These are phyloP conservation scores for Rhododendron ovatum DNA, from an alignment of 148 eudicot genomes.

Conservation along the genomic window DNA sequence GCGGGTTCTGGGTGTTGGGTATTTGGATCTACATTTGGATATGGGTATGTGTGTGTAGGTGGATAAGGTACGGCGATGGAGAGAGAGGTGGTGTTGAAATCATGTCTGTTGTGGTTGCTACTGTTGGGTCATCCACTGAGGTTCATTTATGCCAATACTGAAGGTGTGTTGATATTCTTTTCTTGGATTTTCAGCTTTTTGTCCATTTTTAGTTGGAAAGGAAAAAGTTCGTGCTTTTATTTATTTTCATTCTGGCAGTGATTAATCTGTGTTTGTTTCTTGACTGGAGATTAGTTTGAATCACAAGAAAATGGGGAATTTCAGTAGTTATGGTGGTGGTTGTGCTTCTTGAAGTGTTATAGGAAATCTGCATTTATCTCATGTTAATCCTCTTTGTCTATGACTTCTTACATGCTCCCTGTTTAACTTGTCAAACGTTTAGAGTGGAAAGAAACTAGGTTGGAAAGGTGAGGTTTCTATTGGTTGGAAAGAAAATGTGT, in stretches of 20 bases:
- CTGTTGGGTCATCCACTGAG: conserved; percentile 23
- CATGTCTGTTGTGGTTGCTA: conserved; percentile 25
- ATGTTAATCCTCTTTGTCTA: neutral
- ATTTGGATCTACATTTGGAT: conserved; percentile 32
- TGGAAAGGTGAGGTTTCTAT: neutral
- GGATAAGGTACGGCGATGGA: conserved; percentile 21
- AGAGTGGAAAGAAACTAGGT: neutral
- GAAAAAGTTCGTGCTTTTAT: neutral
- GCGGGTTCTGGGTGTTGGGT: conserved; percentile 17
- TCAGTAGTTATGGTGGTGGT: neutral
- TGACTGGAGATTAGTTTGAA: neutral
- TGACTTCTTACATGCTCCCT: neutral
- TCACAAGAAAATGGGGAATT: neutral
- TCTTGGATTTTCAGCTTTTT: neutral
- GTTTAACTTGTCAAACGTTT: neutral
- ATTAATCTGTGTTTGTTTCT: neutral
- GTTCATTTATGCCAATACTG: conserved; percentile 38
- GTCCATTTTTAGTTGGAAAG: neutral
- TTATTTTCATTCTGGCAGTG: neutral
- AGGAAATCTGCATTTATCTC: neutral
- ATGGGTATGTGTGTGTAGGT: neutral
- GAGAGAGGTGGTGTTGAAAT: conserved; percentile 15
- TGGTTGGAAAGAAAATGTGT: neutral
- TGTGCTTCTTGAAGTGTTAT: neutral
- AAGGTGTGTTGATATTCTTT: conserved; percentile 31